phyloP scores from a whole-genome alignment of 345 rosid species.

The Ceriops tagal region DNA sequence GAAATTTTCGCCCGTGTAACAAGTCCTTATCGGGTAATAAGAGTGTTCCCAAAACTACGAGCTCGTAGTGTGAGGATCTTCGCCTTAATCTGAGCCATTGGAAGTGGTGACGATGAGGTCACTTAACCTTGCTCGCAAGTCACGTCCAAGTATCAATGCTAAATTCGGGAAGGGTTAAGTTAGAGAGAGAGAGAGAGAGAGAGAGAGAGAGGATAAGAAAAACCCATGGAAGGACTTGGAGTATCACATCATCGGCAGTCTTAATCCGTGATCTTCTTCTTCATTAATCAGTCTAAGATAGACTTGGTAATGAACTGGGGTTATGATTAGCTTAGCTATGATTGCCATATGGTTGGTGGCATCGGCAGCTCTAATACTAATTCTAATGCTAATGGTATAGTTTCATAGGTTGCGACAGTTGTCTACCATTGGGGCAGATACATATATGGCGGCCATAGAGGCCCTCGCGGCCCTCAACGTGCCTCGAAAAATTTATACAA shows the following conservation, averaged over 20 bases:
- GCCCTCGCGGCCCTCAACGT: conserved; percentile 5
- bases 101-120: conserved; percentile 30
- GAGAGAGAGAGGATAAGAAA: background rate
- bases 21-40: background rate
- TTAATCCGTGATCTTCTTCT: conserved; percentile 20
- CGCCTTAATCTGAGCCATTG: conserved; percentile 16
- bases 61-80: background rate
- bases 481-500: conserved; percentile 1
- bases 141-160: conserved; percentile 7
- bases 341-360: background rate
- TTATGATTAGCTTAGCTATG: background rate
- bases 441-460: background rate
- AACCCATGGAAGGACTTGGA: background rate
- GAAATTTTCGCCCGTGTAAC: background rate
- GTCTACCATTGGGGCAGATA: conserved; percentile 25
- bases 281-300: no score
- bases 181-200: background rate
- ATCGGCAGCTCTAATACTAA: background rate
- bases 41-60: background rate
- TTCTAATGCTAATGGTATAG: conserved; percentile 1
- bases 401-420: conserved; percentile 45
- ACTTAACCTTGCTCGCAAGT: conserved; percentile 34
- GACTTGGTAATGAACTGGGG: no score
- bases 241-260: conserved; percentile 20
- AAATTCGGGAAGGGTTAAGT: background rate